These are phyloP conservation scores for Fusarium succisae DNA, from an alignment of 2,329 filamentous ascomycete species.

Conservation along the genomic window DNA sequence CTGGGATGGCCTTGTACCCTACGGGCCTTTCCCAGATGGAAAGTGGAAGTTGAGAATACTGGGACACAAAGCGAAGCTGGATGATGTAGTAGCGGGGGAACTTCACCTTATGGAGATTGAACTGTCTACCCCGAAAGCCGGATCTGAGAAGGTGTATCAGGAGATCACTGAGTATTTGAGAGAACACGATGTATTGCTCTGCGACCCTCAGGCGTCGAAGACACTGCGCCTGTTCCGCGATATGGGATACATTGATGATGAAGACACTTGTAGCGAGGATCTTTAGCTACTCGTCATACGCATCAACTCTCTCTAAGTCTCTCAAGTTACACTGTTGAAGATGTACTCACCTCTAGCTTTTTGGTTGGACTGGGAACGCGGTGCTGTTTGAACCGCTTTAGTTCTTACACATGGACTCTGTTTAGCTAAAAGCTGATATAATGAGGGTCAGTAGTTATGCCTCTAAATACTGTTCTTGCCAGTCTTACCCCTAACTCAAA, in stretches of 20 bases:
- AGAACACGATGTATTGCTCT: conserved; percentile 23
- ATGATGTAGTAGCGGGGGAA: conserved; percentile 29
- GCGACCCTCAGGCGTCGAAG: conserved; percentile 29
- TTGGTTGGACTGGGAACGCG: not conserved
- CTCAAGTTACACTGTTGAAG: too few relatives aligned
- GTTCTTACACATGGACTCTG: not conserved
- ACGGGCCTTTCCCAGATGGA: conserved; percentile 27
- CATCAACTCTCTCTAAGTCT: not conserved
- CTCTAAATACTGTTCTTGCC: not conserved
- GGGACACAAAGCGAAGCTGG: conserved; percentile 31
- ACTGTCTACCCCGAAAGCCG: conserved; percentile 15
- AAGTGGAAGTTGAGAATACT: conserved; percentile 35
- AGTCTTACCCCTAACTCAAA: not conserved
- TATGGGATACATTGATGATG: conserved; percentile 15
- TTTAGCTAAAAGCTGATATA: not conserved
- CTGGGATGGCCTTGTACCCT: conserved; percentile 27
- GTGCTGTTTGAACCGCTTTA: not conserved
- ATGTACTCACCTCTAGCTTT: not conserved
- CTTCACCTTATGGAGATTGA: conserved; percentile 38
- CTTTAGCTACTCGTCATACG: not conserved
- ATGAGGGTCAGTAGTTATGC: not conserved
- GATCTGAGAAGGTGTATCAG: conserved; percentile 15
- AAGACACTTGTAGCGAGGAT: not conserved
- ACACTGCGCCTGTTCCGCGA: conserved; percentile 27
- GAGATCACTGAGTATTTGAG: conserved; percentile 15